These are phyloP conservation scores for Solanum hybrid DNA, from an alignment of 305 asterid genomes.

Conservation along the genomic window DNA sequence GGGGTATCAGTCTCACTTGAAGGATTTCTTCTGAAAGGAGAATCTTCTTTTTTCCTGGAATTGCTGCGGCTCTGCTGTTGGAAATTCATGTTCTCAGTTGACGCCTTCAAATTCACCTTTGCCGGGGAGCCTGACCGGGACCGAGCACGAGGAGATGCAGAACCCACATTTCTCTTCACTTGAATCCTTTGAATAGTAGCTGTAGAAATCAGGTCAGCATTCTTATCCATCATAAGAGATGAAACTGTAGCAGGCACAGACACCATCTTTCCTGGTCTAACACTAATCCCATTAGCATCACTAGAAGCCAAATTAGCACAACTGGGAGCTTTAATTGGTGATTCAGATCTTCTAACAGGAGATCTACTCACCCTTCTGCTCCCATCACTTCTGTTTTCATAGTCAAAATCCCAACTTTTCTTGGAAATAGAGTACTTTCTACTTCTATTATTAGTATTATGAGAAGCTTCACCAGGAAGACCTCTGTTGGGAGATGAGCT, in stretches of 20 bases:
- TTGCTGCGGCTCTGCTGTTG: conserved; percentile 75
- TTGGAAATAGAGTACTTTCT: conserved; percentile 67
- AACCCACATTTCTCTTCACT: conserved; percentile 57
- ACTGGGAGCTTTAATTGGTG: conserved; percentile 36
- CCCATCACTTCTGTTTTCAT: conserved; percentile 29
- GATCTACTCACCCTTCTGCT: conserved; percentile 85
- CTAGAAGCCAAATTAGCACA: neutral
- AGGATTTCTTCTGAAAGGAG: conserved; percentile 73
- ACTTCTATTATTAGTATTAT: conserved; percentile 17
- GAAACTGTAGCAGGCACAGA: conserved; percentile 75
- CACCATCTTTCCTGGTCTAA: conserved; percentile 74
- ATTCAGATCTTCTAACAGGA: conserved; percentile 84
- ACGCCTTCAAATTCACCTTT: conserved; percentile 21
- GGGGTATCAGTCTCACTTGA: conserved; percentile 60
- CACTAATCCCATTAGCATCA: neutral
- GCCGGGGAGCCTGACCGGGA: conserved; percentile 58
- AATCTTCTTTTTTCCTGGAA: conserved; percentile 70
- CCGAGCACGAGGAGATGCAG: conserved; percentile 67
- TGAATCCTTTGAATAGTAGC: conserved; percentile 55
- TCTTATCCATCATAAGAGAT: conserved; percentile 37
- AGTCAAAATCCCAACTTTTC: conserved; percentile 76
- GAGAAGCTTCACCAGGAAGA: conserved; percentile 17
- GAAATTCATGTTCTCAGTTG: conserved; percentile 17
- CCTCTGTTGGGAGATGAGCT: conserved; percentile 64
- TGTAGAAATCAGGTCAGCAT: conserved; percentile 16